Evolutionary conservation across 2,329 filamentous ascomycete genomes (phyloP).

Genomic region (Nigrospora oryzae): DNA sequence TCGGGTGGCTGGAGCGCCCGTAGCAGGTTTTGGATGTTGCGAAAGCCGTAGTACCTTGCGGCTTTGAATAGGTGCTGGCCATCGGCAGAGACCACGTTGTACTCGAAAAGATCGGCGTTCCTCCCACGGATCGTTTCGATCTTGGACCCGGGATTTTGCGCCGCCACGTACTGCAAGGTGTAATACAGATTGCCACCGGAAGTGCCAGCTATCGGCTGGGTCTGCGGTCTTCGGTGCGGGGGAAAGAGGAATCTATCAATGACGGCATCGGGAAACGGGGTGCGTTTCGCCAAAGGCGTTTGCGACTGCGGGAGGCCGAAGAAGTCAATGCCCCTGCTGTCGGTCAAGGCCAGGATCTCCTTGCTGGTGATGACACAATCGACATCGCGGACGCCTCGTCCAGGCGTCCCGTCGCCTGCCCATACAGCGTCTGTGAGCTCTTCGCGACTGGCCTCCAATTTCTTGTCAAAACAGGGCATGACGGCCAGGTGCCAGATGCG

Average conservation of each 20-base stretch:
- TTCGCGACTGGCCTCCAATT: conserved; percentile 87
- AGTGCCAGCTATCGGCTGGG: conserved; percentile 56
- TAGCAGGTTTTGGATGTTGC: conserved; percentile 97
- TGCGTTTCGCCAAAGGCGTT: conserved; percentile 32
- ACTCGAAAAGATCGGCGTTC: conserved; percentile 88
- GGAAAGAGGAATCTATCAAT: conserved; percentile 71
- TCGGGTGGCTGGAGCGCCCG: conserved; percentile 79
- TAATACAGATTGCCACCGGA: conserved; percentile 87
- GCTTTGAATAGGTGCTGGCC: conserved; percentile 62
- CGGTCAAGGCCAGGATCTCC: conserved; percentile 83
- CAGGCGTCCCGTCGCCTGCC: conserved; percentile 41
- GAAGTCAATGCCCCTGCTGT: conserved; percentile 71
- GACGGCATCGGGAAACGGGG: conserved; percentile 63
- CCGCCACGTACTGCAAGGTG: conserved; percentile 67
- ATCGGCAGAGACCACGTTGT: conserved; percentile 51
- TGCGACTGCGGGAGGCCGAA: conserved; percentile 57
- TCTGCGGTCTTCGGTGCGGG: conserved; percentile 26
- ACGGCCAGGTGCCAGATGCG: conserved; percentile 91
- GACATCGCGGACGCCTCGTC: conserved; percentile 67
- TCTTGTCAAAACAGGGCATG: conserved; percentile 99
- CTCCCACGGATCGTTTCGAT: conserved; percentile 69
- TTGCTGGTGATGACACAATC: conserved; percentile 98
- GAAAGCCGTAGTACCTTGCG: conserved; percentile 92
- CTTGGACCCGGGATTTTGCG: conserved; percentile 60
- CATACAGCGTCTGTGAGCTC: conserved; percentile 81